These are phyloP conservation scores for Alternaria arbusti DNA, from an alignment of 2,329 filamentous ascomycete genomes.

Conservation along the genomic window DNA sequence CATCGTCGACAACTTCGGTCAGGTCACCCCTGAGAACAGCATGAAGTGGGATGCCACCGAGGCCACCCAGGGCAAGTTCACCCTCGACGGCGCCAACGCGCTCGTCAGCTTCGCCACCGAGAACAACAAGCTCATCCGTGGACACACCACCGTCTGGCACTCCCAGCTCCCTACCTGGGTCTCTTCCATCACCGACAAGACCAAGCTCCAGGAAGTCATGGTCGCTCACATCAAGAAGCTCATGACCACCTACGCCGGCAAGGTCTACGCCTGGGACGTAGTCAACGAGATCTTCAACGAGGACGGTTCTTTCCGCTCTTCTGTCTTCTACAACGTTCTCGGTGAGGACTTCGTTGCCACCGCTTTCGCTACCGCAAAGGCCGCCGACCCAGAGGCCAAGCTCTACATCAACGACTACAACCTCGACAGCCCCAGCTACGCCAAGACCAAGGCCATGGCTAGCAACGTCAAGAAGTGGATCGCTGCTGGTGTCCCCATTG, in stretches of 20 bases:
- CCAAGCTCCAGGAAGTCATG: conserved; percentile 62
- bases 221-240: conserved; percentile 66
- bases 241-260: conserved; percentile 66
- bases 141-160: conserved; percentile 72
- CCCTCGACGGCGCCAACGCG: conserved; percentile 62
- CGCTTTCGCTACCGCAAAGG: conserved; percentile 71
- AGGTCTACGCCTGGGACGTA: conserved; percentile 63
- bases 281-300: conserved; percentile 60
- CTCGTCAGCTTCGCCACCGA: conserved; percentile 65
- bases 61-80: conserved; percentile 59
- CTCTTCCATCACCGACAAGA: conserved; percentile 59
- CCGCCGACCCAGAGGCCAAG: conserved; percentile 70
- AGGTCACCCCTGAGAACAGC: conserved; percentile 70
- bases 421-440: conserved; percentile 65
- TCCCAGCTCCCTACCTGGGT: conserved; percentile 63
- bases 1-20: conserved; percentile 67
- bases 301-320: conserved; percentile 64
- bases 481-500: conserved; percentile 66
- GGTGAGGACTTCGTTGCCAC: conserved; percentile 74
- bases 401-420: conserved; percentile 77
- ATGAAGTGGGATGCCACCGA: conserved; percentile 72
- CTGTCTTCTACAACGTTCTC: conserved; percentile 71
- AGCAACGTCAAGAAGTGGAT: conserved; percentile 69
- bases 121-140: conserved; percentile 65
- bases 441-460: conserved; percentile 65